Evolutionary conservation across 2,329 filamentous ascomycete genomes (phyloP).

Genomic region (Aspergillaceae sp.): DNA sequence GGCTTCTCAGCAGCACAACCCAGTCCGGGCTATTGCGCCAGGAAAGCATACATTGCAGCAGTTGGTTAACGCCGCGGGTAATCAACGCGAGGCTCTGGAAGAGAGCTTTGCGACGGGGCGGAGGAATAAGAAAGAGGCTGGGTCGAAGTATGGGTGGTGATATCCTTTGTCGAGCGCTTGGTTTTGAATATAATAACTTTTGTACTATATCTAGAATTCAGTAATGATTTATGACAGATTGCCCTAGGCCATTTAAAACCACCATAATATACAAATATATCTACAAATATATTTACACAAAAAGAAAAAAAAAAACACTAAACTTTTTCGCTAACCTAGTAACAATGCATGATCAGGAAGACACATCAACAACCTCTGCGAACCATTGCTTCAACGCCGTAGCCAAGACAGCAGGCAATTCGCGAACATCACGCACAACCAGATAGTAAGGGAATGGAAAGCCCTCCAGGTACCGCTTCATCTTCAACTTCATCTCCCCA

Average conservation of each 20-base stretch:
- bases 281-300: constrained; percentile 3
- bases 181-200: neutral
- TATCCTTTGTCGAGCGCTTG: neutral
- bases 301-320: constrained; percentile 1
- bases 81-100: constrained; percentile 77
- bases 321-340: constrained; percentile 8
- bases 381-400: constrained; percentile 94
- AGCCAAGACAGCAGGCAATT: constrained; percentile 80
- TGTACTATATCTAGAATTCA: neutral
- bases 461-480: constrained; percentile 84
- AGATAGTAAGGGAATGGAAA: constrained; percentile 98
- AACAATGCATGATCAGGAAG: constrained; percentile 19
- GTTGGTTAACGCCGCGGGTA: constrained; percentile 72
- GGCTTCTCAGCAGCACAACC: constrained; percentile 58
- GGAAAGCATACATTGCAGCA: constrained; percentile 86
- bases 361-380: constrained; percentile 54
- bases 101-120: constrained; percentile 81
- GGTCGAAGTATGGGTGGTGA: constrained; percentile 74
- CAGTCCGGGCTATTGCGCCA: constrained; percentile 71
- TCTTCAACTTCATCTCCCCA: constrained; percentile 60
- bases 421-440: constrained; percentile 83
- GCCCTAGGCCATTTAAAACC: neutral
- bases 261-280: neutral
- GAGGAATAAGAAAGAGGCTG: constrained; percentile 72
- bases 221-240: neutral